Conservation (phyloP, 2,329 filamentous ascomycete species). For the Phoma sp. region DNA sequence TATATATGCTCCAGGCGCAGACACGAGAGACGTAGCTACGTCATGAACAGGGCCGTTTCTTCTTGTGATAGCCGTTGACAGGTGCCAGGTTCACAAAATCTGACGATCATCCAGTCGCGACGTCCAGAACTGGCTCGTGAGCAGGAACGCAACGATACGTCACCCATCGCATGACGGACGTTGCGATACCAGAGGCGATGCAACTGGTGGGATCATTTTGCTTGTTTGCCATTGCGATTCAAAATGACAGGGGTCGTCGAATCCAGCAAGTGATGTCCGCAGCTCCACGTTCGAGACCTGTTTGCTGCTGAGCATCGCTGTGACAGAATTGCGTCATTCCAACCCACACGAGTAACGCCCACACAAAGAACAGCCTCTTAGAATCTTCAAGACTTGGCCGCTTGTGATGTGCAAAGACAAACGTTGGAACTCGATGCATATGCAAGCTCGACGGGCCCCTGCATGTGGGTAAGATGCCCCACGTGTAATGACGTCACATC, state of each 20-base stretch:
- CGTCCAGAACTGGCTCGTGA: background rate
- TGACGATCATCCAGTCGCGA: background rate
- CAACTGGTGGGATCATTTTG: conserved; percentile 6
- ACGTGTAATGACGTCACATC: conserved; percentile 28
- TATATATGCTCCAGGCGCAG: conserved; percentile 30
- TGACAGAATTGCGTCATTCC: background rate
- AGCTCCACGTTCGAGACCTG: conserved; percentile 2
- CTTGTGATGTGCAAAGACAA: background rate
- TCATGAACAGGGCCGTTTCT: conserved; percentile 27
- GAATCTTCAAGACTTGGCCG: background rate
- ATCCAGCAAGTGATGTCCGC: conserved; percentile 4
- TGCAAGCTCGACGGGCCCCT: conserved; percentile 17
- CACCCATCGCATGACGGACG: conserved; percentile 12
- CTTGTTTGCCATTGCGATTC: conserved; percentile 7
- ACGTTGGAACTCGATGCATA: conserved; percentile 14
- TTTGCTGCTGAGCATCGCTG: background rate
- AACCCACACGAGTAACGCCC: too few species aligned
- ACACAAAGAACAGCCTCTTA: background rate
- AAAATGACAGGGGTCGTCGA: conserved; percentile 6
- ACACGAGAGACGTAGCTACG: conserved; percentile 22
- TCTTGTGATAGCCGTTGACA: conserved; percentile 16
- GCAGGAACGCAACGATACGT: conserved; percentile 3
- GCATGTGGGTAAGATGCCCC: conserved; percentile 20
- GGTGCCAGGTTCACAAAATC: conserved; percentile 3
- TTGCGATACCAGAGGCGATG: background rate